Evolutionary conservation across 192 early-diverging fungal genomes (phyloP).

Genomic region (Coemansia sp.): DNA sequence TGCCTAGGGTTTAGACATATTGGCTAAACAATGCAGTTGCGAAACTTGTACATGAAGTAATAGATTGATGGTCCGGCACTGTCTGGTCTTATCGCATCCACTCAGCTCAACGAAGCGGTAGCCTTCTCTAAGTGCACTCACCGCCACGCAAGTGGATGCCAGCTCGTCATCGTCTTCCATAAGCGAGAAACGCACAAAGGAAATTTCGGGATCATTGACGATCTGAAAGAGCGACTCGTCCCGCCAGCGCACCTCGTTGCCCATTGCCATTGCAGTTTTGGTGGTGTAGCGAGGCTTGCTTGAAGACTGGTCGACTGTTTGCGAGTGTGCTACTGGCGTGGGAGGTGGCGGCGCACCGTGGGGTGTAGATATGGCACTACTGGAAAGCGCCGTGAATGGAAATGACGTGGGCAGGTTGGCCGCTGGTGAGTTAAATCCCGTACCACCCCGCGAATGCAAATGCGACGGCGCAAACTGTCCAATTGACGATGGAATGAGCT

Average conservation of each 20-base stretch:
- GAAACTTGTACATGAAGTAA: slow-evolving; percentile 42
- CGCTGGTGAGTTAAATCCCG: slow-evolving; percentile 30
- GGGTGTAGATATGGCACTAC: slow-evolving; percentile 21
- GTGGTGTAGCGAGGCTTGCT: slow-evolving; percentile 22
- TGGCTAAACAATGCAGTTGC: slow-evolving; percentile 43
- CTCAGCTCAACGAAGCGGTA: slow-evolving; percentile 48
- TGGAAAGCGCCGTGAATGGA: slow-evolving; percentile 12
- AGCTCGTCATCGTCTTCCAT: slow-evolving; percentile 44
- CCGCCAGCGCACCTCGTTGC: slow-evolving; percentile 43
- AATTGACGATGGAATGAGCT: slow-evolving; percentile 3
- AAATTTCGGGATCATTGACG: slow-evolving; percentile 36
- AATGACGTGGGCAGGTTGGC: slow-evolving; percentile 7
- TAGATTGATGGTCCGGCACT: slow-evolving; percentile 25
- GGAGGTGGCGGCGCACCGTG: slow-evolving; percentile 26
- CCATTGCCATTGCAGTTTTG: slow-evolving; percentile 14
- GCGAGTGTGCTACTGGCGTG: slow-evolving; percentile 12
- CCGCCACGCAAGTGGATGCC: slow-evolving; percentile 33
- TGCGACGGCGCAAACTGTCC: slow-evolving; percentile 8
- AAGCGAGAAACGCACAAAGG: slow-evolving; percentile 43
- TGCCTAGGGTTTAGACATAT: neutral
- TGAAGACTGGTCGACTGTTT: slow-evolving; percentile 1
- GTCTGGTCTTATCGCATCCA: slow-evolving; percentile 27
- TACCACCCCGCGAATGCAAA: slow-evolving; percentile 20
- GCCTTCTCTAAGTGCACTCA: slow-evolving; percentile 40
- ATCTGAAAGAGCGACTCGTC: slow-evolving; percentile 33